phyloP scores from a whole-genome alignment of 495 filamentous ascomycete genomes.

The Hypoxylon perforatum region DNA sequence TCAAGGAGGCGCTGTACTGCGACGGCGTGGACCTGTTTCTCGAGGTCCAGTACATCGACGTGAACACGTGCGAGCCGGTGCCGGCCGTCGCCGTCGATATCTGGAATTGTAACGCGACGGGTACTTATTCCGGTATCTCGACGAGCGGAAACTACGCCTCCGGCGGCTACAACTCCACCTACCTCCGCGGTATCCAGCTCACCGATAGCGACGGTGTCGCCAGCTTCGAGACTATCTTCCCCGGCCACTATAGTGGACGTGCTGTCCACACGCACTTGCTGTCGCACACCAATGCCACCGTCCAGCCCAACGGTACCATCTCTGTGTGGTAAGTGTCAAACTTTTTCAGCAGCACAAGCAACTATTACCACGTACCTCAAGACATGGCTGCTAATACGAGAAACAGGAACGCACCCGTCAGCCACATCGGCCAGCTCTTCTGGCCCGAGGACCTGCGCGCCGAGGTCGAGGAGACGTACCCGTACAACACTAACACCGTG shows the following conservation, averaged over 20 bases:
- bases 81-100: conserved; percentile 65
- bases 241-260: conserved; percentile 68
- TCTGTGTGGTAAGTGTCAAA: conserved; percentile 50
- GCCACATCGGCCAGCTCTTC: conserved; percentile 73
- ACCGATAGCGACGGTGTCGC: conserved; percentile 66
- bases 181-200: conserved; percentile 62
- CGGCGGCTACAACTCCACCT: conserved; percentile 56
- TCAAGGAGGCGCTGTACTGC: conserved; percentile 54
- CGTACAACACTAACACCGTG: conserved; percentile 68
- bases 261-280: conserved; percentile 67
- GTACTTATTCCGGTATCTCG: conserved; percentile 67
- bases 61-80: conserved; percentile 66
- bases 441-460: conserved; percentile 68
- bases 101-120: conserved; percentile 65
- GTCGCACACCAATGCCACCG: conserved; percentile 60
- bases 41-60: conserved; percentile 64
- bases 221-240: conserved; percentile 66
- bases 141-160: conserved; percentile 37
- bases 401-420: conserved; percentile 46
- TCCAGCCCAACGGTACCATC: conserved; percentile 62
- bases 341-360: too few species aligned
- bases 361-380: not conserved
- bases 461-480: conserved; percentile 64
- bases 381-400: not conserved
- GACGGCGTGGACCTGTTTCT: conserved; percentile 59